These are phyloP conservation scores for Aspergillus awamori DNA, from an alignment of 2,329 filamentous ascomycete genomes.

Conservation along the genomic window DNA sequence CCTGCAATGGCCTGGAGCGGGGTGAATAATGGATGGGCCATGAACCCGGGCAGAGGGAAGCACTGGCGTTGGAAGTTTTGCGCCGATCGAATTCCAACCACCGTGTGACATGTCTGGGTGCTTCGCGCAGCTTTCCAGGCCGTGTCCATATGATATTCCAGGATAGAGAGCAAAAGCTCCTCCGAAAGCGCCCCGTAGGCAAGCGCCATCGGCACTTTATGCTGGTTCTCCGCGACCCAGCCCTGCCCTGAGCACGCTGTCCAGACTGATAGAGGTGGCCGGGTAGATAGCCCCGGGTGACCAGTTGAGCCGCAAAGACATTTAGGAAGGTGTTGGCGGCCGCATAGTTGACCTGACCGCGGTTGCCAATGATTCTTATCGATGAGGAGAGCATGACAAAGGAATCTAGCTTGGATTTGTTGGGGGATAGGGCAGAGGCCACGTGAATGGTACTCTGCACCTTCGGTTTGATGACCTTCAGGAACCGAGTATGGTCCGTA, in stretches of 20 bases:
- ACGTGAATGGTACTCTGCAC: conserved; percentile 39
- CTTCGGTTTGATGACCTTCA: conserved; percentile 41
- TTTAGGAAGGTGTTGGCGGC: conserved; percentile 43
- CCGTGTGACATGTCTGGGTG: background rate
- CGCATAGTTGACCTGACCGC: conserved; percentile 50
- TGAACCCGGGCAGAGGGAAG: background rate
- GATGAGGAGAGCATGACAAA: conserved; percentile 47
- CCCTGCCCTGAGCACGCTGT: background rate
- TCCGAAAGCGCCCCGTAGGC: background rate
- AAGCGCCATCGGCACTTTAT: too few relatives aligned
- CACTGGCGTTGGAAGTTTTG: background rate
- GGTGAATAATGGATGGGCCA: background rate
- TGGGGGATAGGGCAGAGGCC: conserved; percentile 21
- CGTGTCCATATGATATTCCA: background rate
- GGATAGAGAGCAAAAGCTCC: background rate
- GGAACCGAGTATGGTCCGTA: conserved; percentile 43
- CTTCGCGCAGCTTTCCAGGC: background rate
- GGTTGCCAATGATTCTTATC: conserved; percentile 49
- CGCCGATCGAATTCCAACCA: background rate
- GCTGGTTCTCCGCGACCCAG: background rate
- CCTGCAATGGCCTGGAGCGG: background rate
- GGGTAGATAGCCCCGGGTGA: background rate
- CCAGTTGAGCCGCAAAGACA: background rate
- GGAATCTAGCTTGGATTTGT: conserved; percentile 40
- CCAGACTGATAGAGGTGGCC: conserved; percentile 10